Base-by-base conservation (phyloP, 345 rosid species). In the Ailanthus altissimus region DNA sequence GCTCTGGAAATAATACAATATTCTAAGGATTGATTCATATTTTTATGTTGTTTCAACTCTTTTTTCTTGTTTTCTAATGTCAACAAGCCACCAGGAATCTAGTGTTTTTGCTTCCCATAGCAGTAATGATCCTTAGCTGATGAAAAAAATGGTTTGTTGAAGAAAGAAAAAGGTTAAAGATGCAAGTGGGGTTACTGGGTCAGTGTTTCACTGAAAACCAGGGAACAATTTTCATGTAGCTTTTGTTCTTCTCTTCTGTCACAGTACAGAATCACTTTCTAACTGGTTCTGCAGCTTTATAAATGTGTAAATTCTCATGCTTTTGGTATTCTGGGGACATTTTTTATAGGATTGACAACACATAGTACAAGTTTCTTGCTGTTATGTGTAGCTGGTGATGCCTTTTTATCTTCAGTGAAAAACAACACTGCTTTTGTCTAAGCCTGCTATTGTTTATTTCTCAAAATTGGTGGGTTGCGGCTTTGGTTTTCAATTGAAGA, bases 11-110 rank as follows among this genome's bases (percentile, higher is more conserved):
- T 23, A 60, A 28, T 74, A 72, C 73, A 66, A 72, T 71, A 77
- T 72, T 81, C 60, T 56, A 43, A 16, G 32, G 45, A 77, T 47
- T 73, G 45, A 49, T 49, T 53, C 69, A 77, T 23, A 32, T 36
- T 56, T n/a, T 45, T 15, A 18, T 68, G 61, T 63, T 42, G 56
- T 26, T 76, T 67, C 61, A 61, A 73, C 53, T 67, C 70, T 49
- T 49, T 60, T 28, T 56, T 77, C 70, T 67, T 66, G 70, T 36
- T 70, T 75, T 61, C 54, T 53, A 69, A 77, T 75, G 85, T 80
- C 75, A 85, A 82, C 81, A 83, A 82, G 75, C 59, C 61, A 77
- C 83, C 83, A 81, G 83, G 89, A 86, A 89, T 91, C 87, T 65
- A 77, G 88, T 75, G 78, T 67, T 84, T 71, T 84, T 78, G 88